These are phyloP conservation scores for Trichodelitschia bisporula DNA, from an alignment of 495 filamentous ascomycete genomes.

Conservation along the genomic window DNA sequence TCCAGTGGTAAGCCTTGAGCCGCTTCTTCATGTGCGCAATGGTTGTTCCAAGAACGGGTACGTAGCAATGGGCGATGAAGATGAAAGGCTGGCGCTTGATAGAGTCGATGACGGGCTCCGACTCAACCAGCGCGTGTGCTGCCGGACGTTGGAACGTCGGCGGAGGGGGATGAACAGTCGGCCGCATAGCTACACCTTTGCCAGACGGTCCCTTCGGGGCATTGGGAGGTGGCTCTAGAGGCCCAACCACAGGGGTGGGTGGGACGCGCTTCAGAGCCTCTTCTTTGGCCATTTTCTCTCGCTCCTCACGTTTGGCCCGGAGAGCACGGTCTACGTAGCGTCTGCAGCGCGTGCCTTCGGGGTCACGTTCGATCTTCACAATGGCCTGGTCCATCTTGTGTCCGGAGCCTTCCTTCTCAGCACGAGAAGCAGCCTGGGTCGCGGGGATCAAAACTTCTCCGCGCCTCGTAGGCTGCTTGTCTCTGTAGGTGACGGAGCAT, in stretches of 20 bases:
- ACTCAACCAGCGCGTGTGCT: conserved; percentile 27
- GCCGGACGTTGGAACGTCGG: conserved; percentile 16
- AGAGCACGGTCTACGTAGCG: conserved; percentile 46
- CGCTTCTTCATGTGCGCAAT: conserved; percentile 70
- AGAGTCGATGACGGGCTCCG: conserved; percentile 31
- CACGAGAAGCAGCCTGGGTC: conserved; percentile 49
- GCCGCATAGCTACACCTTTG: conserved; percentile 24
- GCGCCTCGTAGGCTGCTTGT: conserved; percentile 30
- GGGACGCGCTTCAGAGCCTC: conserved; percentile 3
- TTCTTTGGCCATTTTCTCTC: conserved; percentile 11
- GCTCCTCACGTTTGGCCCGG: conserved; percentile 32
- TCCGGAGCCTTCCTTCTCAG: conserved; percentile 42
- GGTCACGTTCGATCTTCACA: conserved; percentile 67
- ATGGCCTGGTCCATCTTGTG: conserved; percentile 43
- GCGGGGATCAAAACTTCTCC: conserved; percentile 28
- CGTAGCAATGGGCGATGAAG: conserved; percentile 65
- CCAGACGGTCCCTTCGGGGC: conserved; percentile 74
- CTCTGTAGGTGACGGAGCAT: conserved; percentile 71
- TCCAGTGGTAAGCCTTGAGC: conserved; percentile 50
- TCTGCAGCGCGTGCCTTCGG: conserved; percentile 57
- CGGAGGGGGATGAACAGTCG: too few relatives aligned
- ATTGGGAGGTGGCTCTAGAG: conserved; percentile 44
- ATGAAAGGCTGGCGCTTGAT: conserved; percentile 73
- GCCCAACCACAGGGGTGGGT: conserved; percentile 12
- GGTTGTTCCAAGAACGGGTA: conserved; percentile 68